Evolutionary conservation across 345 rosid species (phyloP), one percentile per base, ranked within the genome.

Genomic region (Camelina hispida): DNA sequence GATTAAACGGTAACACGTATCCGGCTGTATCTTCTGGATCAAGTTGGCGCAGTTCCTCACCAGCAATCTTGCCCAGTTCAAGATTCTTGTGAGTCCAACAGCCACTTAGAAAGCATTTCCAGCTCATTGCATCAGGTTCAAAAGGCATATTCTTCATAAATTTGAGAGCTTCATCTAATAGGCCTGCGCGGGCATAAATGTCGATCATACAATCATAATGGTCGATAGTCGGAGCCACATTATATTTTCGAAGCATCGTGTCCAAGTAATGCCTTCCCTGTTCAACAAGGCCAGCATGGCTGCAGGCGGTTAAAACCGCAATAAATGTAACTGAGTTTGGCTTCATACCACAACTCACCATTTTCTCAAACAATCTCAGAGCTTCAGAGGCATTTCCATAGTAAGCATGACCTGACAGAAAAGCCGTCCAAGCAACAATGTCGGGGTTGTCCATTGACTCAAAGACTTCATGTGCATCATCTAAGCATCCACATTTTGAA

Each of bases 351-450:
- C 53, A 62, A 42, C 70, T 75, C 69, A 72, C 72, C 95, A 86
- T 89, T 82, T 75, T 76, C 62, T 70, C 74, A 73, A 89, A 91
- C 81, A 81, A 84, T 62, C 81, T 50, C 23, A 87, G 83, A 72
- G 95, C 91, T 79, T 84, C 83, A 54, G 81, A 63, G 69, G 89
- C 95, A 72, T 82, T 81, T 43, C 95, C 95, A 63, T 87, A 89
- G 76, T 86, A 84, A 22, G 93, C 90, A 81, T 84, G 81, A 35
- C 91, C 95, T 38, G 89, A 86, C 57, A 87, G 79, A 30, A 86
- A 82, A 30, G 93, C 90, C 0, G 95, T 89, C 95, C 97, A 91
- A 51, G 90, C 91, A 74, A 91, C 88, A 10, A 82, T 81, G 64
- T 89, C 97, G 7, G 93, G 93, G 25, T 78, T 72, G 43, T 58